phyloP scores from a whole-genome alignment of 2,329 filamentous ascomycete species.

The Microsporum audouinii region DNA sequence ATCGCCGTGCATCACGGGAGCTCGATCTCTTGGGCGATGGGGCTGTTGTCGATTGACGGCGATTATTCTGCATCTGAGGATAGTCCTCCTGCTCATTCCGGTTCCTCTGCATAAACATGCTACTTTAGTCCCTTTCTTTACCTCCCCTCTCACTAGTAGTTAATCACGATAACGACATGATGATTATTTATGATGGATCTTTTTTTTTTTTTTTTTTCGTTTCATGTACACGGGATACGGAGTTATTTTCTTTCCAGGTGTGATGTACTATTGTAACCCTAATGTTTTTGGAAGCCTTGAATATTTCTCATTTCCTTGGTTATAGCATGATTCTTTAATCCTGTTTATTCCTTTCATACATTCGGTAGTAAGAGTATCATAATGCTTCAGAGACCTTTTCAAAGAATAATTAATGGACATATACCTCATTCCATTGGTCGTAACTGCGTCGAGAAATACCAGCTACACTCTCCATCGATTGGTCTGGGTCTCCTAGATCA shows the following conservation, averaged over 20 bases:
- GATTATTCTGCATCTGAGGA: slow-evolving; percentile 36
- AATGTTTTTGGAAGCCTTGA: background rate
- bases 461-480: background rate
- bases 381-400: background rate
- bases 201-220: too few relatives aligned
- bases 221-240: too few relatives aligned
- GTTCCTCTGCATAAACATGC: background rate
- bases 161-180: background rate
- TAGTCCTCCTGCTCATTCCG: background rate
- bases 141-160: background rate
- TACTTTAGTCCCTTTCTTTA: background rate
- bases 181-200: background rate
- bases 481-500: slow-evolving; percentile 40
- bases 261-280: too few relatives aligned
- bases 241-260: too few relatives aligned
- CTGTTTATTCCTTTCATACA: background rate
- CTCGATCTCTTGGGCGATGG: slow-evolving; percentile 63
- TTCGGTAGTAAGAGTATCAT: background rate
- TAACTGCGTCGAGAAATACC: background rate
- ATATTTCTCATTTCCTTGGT: background rate
- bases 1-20: slow-evolving; percentile 53
- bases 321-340: too few relatives aligned
- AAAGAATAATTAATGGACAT: background rate
- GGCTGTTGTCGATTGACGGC: slow-evolving; percentile 64
- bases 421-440: background rate